Base-by-base conservation (phyloP, 441 rosid species). In the Euphorbia neoarborescens region DNA sequence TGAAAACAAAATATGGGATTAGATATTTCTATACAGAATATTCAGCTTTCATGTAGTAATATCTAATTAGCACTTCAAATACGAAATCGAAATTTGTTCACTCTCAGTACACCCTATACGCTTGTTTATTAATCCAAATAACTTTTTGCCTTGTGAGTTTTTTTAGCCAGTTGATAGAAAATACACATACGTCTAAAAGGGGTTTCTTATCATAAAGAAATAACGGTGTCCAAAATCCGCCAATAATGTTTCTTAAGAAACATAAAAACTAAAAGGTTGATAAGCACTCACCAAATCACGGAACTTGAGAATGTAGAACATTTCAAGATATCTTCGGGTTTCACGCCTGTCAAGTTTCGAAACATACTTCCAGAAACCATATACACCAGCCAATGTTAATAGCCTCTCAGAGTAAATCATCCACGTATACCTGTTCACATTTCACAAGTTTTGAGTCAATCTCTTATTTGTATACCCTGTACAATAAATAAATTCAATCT, bases 251-350 rank as follows among this genome's bases (percentile, higher is more conserved):
- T 56, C 37, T 44, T 4, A 11, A 11, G 40, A 51, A 20, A 14
- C 10, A 58, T 15, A 48, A 25, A 24, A 0, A 25, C 8, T 13
- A 48, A 0, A 11, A 30, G 72, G 38, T 24, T 10, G 8, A 25
- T 1, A 76, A 76, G 66, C 4, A 59, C 84, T 84, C 51, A 94
- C 99, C 91, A 92, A 75, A 69, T 85, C 87, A 14, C 94, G 97
- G 75, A 85, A 89, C 81, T 90, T 94, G 74, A 92, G 97, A 80
- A 87, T 87, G 84, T 92, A 92, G 85, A 94, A 89, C 99, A 94
- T 94, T 83, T 92, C 98, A 19, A 89, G 94, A 74, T 90, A 92
- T 77, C 96, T 69, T 13, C 90, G 81, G 50, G 89, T 88, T 83
- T 86, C 99, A 14, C 83, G 87, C 81, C 98, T 87, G 61, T 94